Evolutionary conservation across 139 green algal genomes (phyloP), one percentile per base, ranked within the genome.

Genomic region (Haematococcus lacustris): DNA sequence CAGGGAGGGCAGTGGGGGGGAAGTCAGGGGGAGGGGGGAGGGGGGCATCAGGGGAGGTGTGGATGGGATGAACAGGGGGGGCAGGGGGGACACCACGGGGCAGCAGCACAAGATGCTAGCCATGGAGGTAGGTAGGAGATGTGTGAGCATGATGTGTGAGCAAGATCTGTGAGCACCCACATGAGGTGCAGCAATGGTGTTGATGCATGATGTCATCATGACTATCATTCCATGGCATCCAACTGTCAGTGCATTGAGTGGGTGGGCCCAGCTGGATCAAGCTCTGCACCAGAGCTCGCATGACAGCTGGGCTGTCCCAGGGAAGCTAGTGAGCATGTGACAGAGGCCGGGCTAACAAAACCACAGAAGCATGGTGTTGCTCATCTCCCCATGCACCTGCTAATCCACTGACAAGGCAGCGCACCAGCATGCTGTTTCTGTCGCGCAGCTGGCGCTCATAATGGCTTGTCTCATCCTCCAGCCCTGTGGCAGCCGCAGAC

Each of bases 381-480:
- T 35, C 21, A 33, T 4, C 57, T 25, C n/a, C 17, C 23, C 57
- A 64, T 64, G 57, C 47, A 57, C n/a, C n/a, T 57, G 47, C 47
- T 57, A 13, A 57, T 21, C 2, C 40, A 39, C 40, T 25, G 7
- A 35, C 1, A 1, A n/a, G 33, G 2, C 25, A 0, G 0, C 78
- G 9, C 57, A 88, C 77, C 79, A 88, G 57, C 83, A 88, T 80
- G 33, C 74, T 83, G 83, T 86, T 88, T 2, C 83, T 40, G 63
- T 79, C 74, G 1, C 83, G 73, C 28, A 88, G 83, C 77, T 88
- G 79, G 43, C 73, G 66, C 71, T 87, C 82, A 63, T 82, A 76
- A 30, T 70, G 41, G 41, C 40, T n/a, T n/a, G n/a, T n/a, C n/a
- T n/a, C n/a, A n/a, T n/a, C n/a, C n/a, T n/a, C n/a, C n/a, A n/a